phyloP scores from a whole-genome alignment of 768 basidiomycete species.

The Amanita rimosa region DNA sequence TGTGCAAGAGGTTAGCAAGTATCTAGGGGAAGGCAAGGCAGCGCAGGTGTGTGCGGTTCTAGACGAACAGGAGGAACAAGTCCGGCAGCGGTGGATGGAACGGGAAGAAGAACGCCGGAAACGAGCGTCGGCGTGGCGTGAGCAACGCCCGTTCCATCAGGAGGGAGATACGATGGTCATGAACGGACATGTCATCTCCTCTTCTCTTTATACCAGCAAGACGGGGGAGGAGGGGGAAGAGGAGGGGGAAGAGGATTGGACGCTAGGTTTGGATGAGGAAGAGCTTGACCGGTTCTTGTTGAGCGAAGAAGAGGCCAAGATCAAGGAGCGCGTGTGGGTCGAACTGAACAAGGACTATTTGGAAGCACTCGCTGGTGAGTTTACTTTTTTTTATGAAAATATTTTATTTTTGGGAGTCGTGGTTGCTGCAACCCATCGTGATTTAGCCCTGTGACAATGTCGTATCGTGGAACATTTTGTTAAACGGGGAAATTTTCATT shows the following conservation, averaged over 20 bases:
- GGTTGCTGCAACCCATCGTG: too few species aligned
- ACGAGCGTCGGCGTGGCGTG: constrained; percentile 1
- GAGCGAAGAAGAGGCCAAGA: constrained; percentile 66
- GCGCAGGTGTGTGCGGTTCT: constrained; percentile 48
- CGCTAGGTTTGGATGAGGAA: constrained; percentile 78
- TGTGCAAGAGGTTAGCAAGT: constrained; percentile 58
- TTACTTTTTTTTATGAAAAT: too few species aligned
- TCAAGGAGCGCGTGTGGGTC: constrained; percentile 91
- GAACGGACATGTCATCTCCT: background rate
- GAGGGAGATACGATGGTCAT: background rate
- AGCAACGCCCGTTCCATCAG: background rate
- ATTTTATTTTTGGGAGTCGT: background rate
- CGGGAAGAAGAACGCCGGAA: constrained; percentile 5
- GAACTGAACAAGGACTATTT: constrained; percentile 89
- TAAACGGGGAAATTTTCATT: constrained; percentile 25
- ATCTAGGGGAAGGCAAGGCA: constrained; percentile 52
- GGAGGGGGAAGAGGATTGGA: constrained; percentile 33
- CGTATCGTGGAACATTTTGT: constrained; percentile 18
- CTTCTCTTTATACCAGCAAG: background rate
- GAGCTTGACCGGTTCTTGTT: constrained; percentile 78
- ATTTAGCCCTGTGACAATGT: too few species aligned
- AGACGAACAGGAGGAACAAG: constrained; percentile 36
- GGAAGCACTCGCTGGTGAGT: constrained; percentile 72
- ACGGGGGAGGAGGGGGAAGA: background rate
- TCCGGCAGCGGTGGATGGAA: constrained; percentile 35